Evolutionary conservation across 805 yeast species (phyloP).

Genomic region (Pichia exigua): DNA sequence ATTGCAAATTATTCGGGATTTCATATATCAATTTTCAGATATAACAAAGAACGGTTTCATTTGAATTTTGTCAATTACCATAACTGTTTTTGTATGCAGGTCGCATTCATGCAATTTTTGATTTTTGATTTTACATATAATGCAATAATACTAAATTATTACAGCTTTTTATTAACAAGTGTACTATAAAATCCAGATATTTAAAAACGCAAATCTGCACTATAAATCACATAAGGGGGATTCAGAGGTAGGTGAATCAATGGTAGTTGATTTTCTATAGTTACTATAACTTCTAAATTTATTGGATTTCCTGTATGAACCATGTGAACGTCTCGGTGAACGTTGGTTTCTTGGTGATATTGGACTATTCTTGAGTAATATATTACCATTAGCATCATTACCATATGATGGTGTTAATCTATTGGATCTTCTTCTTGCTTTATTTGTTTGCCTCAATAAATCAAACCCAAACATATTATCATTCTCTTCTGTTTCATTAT

Average conservation of each 20-base stretch:
- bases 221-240: neutral
- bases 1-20: too few relatives aligned
- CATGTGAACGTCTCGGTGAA: constrained; percentile 16
- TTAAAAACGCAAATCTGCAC: neutral
- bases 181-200: too few relatives aligned
- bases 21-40: too few relatives aligned
- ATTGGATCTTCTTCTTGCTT: constrained; percentile 27
- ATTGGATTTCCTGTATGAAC: neutral
- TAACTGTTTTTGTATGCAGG: too few relatives aligned
- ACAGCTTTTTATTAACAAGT: too few relatives aligned
- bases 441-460: constrained; percentile 31
- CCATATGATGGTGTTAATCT: constrained; percentile 17
- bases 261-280: neutral
- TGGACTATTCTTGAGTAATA: constrained; percentile 19
- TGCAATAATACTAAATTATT: too few relatives aligned
- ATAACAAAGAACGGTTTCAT: too few relatives aligned
- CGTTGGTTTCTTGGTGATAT: constrained; percentile 21
- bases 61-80: too few relatives aligned
- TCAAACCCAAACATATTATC: constrained; percentile 42
- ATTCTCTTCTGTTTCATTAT: constrained; percentile 22
- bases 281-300: neutral
- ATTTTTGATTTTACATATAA: too few relatives aligned
- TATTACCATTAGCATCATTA: constrained; percentile 10
- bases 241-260: neutral
- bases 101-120: too few relatives aligned